These are phyloP conservation scores for Xanthoparmelia taractica DNA, from an alignment of 495 filamentous ascomycete genomes.

Conservation along the genomic window DNA sequence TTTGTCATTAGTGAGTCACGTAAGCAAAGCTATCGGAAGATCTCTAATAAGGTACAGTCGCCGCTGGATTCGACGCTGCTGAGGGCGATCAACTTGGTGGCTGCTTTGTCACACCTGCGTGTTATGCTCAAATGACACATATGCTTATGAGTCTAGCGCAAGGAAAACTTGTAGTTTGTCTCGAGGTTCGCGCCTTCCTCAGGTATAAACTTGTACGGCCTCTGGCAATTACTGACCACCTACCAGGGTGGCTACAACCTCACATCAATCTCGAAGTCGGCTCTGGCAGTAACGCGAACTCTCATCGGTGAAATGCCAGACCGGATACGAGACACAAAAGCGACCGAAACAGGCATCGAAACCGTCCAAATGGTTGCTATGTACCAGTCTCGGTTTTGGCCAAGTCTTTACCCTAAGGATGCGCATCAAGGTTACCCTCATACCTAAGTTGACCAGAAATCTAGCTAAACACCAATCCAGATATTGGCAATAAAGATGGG, in stretches of 20 bases:
- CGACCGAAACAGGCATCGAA: constrained; percentile 40
- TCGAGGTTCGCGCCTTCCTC: constrained; percentile 49
- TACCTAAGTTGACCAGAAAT: background rate
- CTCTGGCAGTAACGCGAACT: constrained; percentile 81
- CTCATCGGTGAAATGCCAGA: constrained; percentile 93
- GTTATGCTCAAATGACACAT: constrained; percentile 97
- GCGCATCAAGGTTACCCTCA: constrained; percentile 17
- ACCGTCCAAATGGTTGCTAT: constrained; percentile 48
- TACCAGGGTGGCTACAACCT: constrained; percentile 85
- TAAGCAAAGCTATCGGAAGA: background rate
- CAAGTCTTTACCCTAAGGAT: constrained; percentile 47
- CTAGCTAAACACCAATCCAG: constrained; percentile 3
- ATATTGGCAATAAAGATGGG: constrained; percentile 18
- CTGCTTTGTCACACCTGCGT: constrained; percentile 81
- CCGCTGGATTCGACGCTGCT: constrained; percentile 93
- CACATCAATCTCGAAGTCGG: constrained; percentile 81
- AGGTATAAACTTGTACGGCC: background rate
- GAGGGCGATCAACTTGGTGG: constrained; percentile 85
- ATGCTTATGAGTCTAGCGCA: constrained; percentile 96
- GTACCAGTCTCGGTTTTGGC: constrained; percentile 52
- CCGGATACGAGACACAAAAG: constrained; percentile 45
- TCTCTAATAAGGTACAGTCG: constrained; percentile 45
- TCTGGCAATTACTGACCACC: constrained; percentile 5
- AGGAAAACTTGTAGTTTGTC: constrained; percentile 83
- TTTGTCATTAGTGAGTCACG: constrained; percentile 63